Base-by-base conservation (phyloP, 148 eudicot species). In the Fagopyrum homotropicum region DNA sequence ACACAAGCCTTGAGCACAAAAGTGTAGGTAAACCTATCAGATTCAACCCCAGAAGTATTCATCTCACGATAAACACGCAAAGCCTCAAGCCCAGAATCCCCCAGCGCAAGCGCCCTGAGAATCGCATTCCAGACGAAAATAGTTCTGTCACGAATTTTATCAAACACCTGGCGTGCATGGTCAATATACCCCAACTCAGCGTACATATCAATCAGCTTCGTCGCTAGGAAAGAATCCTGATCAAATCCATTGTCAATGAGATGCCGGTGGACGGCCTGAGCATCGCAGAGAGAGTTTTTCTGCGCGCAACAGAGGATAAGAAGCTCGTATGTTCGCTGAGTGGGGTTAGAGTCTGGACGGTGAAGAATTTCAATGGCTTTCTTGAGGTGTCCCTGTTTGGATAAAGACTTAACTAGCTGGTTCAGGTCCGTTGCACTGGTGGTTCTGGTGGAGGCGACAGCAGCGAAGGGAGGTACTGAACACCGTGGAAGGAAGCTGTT, bases 1-100 rank as follows among this genome's bases (percentile, higher is more conserved):
- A 90, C 98, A 85, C 98, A 95, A 45, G 97, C 98, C 84, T 95
- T 95, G 30, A 95, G 84, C 10, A 82, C 93, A 82, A 84, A 92
- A 0, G 96, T 95, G 66, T 92, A 89, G 61, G 89, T 95, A 83
- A 90, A 95, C 90, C 97, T 83, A 81, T 95, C 97, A n/a, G 92
- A 84, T 8, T 68, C 77, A 45, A 78, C 52, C 16, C 91, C 89
- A 57, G 76, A 52, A 70, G 44, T 48, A 77, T 89, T 95, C 97
- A 95, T 92, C 72, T 78, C 70, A 60, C 88, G 81, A 79, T 86
- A 92, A 72, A 88, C 55, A 66, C 77, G 72, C 78, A 95, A 81
- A 44, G 87, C 96, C 82, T 90, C 97, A 56, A 84, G 79, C n/a
- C 98, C 97, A 75, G 75, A 60, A 6, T 92, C 90, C 15, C 88